Percentiles rank a stretch among this genome's conserved stretches.
Conservation (phyloP, 148 eudicot genomes). For the Amaranthus palmeri region DNA sequence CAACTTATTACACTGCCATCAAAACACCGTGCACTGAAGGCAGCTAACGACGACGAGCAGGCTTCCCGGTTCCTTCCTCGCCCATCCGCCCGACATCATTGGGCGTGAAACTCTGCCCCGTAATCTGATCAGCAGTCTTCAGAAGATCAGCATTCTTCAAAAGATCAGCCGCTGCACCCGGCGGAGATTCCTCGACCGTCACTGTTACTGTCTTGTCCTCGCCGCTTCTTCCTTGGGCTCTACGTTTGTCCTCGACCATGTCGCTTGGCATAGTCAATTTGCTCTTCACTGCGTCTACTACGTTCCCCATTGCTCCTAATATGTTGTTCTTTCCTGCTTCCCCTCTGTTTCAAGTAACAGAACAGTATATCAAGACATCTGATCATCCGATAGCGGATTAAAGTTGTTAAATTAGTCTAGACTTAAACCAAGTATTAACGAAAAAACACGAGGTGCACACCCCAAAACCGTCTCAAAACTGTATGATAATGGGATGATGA, state of each 20-base stretch:
- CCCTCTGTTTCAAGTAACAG: constrained; percentile 16
- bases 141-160: constrained; percentile 14
- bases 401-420: no score
- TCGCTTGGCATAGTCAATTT: constrained; percentile 34
- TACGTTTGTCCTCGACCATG: background rate
- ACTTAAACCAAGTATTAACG: no score
- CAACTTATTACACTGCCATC: no score
- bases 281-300: constrained; percentile 32
- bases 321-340: constrained; percentile 25
- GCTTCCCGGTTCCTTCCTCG: constrained; percentile 19
- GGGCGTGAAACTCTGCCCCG: constrained; percentile 27
- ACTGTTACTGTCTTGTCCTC: constrained; percentile 18
- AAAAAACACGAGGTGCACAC: no score
- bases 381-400: no score
- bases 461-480: no score
- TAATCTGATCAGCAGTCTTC: constrained; percentile 32
- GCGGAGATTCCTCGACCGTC: constrained; percentile 27
- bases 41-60: background rate
- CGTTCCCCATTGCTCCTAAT: constrained; percentile 29
- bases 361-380: no score
- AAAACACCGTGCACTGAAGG: no score
- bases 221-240: background rate
- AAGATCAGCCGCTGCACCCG: constrained; percentile 19
- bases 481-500: no score
- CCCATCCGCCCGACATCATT: constrained; percentile 28